phyloP scores from a whole-genome alignment of 495 filamentous ascomycete genomes.

The Daldinia loculata region DNA sequence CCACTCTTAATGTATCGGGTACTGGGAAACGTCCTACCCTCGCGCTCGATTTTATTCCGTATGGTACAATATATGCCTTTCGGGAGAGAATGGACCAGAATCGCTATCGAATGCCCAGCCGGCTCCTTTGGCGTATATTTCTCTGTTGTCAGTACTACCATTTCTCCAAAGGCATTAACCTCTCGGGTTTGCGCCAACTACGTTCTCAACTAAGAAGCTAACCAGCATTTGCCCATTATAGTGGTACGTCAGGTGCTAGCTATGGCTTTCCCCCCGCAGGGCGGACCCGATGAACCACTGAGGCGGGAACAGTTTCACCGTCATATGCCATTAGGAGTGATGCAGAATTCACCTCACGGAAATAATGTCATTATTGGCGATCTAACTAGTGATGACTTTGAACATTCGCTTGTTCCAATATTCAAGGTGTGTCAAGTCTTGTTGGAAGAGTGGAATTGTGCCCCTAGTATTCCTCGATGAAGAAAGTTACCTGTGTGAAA shows the following conservation, averaged over 20 bases:
- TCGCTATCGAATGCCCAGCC: constrained; percentile 1
- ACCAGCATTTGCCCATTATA: neutral
- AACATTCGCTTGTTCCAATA: constrained; percentile 17
- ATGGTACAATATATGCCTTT: constrained; percentile 1
- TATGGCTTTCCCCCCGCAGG: constrained; percentile 27
- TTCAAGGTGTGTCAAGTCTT: constrained; percentile 19
- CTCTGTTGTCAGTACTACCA: constrained; percentile 29
- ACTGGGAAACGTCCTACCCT: constrained; percentile 24
- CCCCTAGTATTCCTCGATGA: neutral
- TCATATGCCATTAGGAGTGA: neutral
- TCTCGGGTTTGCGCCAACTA: neutral
- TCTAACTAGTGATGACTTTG: neutral
- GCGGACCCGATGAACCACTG: neutral
- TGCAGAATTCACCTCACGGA: constrained; percentile 28
- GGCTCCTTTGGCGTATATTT: constrained; percentile 33
- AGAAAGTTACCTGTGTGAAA: neutral
- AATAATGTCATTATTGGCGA: constrained; percentile 24
- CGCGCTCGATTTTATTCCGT: constrained; percentile 28
- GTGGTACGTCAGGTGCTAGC: constrained; percentile 30
- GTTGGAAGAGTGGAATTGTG: neutral
- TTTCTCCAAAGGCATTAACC: neutral
- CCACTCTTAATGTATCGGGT: constrained; percentile 7
- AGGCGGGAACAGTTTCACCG: neutral
- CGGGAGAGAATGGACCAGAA: neutral
- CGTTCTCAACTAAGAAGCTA: neutral